A percentile compares a stretch with the other conserved stretches of the same genome.
phyloP scores from a whole-genome alignment of 495 filamentous ascomycete species.

The Neurospora sp. region DNA sequence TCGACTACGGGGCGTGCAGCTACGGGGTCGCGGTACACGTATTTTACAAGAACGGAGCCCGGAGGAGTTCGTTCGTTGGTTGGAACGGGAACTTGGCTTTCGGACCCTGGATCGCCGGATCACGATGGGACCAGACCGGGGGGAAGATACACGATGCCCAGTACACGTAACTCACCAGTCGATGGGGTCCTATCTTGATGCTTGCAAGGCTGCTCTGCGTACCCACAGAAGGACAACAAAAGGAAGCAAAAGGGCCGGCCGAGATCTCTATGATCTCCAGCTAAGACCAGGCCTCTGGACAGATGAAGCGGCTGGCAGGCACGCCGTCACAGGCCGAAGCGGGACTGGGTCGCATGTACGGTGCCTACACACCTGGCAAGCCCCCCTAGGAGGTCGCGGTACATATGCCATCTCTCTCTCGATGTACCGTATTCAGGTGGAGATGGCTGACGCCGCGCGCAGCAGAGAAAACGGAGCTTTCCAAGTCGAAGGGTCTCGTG shows the following conservation, averaged over 20 bases:
- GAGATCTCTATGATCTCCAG: neutral
- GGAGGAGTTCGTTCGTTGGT: neutral
- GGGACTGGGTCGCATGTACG: neutral
- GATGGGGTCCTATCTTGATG: neutral
- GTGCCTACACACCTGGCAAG: neutral
- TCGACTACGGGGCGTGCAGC: neutral
- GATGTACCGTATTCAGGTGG: neutral
- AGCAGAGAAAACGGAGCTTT: neutral
- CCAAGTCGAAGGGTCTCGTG: neutral
- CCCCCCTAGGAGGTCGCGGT: neutral
- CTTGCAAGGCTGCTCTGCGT: neutral
- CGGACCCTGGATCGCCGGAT: neutral
- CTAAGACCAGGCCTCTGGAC: neutral
- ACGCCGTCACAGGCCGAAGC: neutral
- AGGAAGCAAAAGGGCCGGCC: neutral
- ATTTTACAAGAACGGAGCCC: neutral
- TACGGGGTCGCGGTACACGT: neutral
- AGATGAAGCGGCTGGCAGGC: neutral
- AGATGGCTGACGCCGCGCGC: neutral
- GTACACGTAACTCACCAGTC: neutral
- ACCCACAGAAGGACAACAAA: neutral
- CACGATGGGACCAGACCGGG: neutral
- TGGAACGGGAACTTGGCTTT: neutral
- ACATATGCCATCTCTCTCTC: neutral
- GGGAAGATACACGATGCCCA: neutral